Evolutionary conservation across 2,329 filamentous ascomycete species (phyloP), one percentile per base, ranked within the genome.

Genomic region (Colletotrichum graminicola): DNA sequence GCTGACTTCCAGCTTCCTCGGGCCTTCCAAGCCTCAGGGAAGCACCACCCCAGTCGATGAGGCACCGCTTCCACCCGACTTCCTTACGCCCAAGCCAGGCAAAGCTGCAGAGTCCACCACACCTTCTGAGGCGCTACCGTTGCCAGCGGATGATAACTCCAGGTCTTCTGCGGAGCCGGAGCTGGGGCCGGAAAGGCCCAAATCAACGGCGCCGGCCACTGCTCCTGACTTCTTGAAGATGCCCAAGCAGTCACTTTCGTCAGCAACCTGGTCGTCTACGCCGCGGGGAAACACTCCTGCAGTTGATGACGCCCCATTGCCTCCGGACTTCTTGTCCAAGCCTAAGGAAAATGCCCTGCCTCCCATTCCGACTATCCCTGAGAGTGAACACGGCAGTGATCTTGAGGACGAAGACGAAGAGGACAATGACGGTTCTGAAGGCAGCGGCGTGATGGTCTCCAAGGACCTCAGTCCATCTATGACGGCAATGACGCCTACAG

Each of bases 381-480:
- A 73, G 23, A 73, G 68, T 18, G 71, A 67, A 23, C 39, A 62
- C 23, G 68, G 73, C 18, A 74, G 66, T 68, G 80, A 84, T 26
- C 82, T 79, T 36, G 72, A 83, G 11, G 82, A 84, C 34, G 79
- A 81, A 7, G 82, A 83, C 26, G 86, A 86, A 16, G 85, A 85
- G 14, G 85, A 85, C 3, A 85, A 87, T 39, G 82, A 83, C 47
- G 85, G 77, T 8, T 85, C 83, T 0, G 88, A 89, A 76, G 90
- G 89, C 18, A 92, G 90, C 72, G 90, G 89, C 32, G 84, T 91
- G 60, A 90, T 92, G 77, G 86, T 92, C 56, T 86, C 86, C n/a
- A 89, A 91, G 75, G 89, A 92, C 61, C 79, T 91, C 16, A 91
- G 87, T 75, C 88, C 87, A 26, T 84, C 80, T 8, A 83, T 84